These are phyloP conservation scores for Fusarium multiceps DNA, from an alignment of 2,329 filamentous ascomycete species.

Conservation along the genomic window DNA sequence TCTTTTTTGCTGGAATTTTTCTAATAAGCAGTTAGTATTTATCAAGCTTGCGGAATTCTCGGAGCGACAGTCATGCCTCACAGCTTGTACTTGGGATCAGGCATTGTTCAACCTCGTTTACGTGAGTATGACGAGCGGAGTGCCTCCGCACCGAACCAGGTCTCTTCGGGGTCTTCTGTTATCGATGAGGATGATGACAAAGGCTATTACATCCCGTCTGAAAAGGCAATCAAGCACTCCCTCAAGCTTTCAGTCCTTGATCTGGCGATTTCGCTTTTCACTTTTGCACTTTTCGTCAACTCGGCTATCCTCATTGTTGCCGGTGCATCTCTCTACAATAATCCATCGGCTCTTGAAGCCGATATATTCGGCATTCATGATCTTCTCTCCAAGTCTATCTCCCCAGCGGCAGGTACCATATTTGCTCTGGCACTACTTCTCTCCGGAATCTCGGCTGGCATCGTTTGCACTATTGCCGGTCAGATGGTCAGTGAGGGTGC, in stretches of 20 bases:
- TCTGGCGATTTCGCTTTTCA: slow-evolving; percentile 77
- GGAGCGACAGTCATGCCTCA: slow-evolving; percentile 82
- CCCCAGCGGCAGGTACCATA: slow-evolving; percentile 81
- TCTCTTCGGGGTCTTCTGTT: not conserved
- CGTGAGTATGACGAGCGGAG: slow-evolving; percentile 65
- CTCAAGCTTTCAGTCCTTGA: slow-evolving; percentile 80
- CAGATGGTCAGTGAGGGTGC: slow-evolving; percentile 92
- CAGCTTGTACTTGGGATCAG: slow-evolving; percentile 74
- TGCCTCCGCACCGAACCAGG: fast-evolving
- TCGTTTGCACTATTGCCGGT: slow-evolving; percentile 89
- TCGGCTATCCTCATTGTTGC: slow-evolving; percentile 84
- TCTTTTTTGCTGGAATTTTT: fast-evolving
- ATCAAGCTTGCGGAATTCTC: slow-evolving; percentile 80
- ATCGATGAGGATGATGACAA: slow-evolving; percentile 52
- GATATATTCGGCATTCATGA: slow-evolving; percentile 87
- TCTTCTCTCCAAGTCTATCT: slow-evolving; percentile 75
- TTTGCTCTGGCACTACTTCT: slow-evolving; percentile 85
- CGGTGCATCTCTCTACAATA: slow-evolving; percentile 77
- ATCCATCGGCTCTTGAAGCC: slow-evolving; percentile 70
- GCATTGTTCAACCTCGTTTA: slow-evolving; percentile 75
- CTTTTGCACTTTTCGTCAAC: slow-evolving; percentile 87
- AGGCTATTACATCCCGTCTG: slow-evolving; percentile 75
- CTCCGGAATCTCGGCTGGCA: slow-evolving; percentile 82
- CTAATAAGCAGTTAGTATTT: slow-evolving; percentile 55
- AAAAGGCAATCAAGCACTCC: slow-evolving; percentile 77